Percentiles rank a stretch among this genome's conserved stretches.
phyloP scores from a whole-genome alignment of 2,329 filamentous ascomycete genomes.

The Fusarium veterinarium region DNA sequence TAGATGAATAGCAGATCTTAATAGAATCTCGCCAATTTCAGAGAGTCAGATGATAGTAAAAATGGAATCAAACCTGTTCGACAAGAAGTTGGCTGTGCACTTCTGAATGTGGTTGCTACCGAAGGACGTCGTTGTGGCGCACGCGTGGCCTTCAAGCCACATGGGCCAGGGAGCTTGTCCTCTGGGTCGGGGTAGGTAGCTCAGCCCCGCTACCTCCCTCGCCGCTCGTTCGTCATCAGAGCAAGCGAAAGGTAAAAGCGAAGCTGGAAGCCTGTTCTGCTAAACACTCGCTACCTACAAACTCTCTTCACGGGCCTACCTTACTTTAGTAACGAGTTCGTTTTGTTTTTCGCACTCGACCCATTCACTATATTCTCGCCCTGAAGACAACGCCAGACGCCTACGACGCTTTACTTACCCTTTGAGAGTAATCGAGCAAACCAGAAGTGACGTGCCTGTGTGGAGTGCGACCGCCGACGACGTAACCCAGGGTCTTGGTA shows the following conservation, averaged over 20 bases:
- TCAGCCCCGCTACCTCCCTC: slow-evolving; percentile 37
- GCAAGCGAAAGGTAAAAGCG: slow-evolving; percentile 1
- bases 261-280: slow-evolving; percentile 24
- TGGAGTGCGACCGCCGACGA: slow-evolving; percentile 31
- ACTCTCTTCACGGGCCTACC: not conserved
- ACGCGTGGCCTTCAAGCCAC: slow-evolving; percentile 29
- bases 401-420: slow-evolving; percentile 9
- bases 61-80: slow-evolving; percentile 1
- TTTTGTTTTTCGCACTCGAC: not conserved
- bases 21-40: not conserved
- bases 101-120: too few relatives aligned
- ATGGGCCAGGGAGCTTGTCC: slow-evolving; percentile 15
- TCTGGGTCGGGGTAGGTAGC: slow-evolving; percentile 7
- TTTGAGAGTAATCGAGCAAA: not conserved
- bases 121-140: not conserved
- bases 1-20: not conserved
- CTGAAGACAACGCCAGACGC: not conserved
- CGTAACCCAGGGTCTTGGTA: slow-evolving; percentile 37
- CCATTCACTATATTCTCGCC: not conserved
- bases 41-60: not conserved
- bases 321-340: not conserved
- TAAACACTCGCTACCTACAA: slow-evolving; percentile 10
- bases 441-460: slow-evolving; percentile 31
- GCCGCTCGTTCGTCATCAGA: slow-evolving; percentile 39
- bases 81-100: not conserved